phyloP scores from a whole-genome alignment of 768 basidiomycete genomes.

The Cubamyces sp. region DNA sequence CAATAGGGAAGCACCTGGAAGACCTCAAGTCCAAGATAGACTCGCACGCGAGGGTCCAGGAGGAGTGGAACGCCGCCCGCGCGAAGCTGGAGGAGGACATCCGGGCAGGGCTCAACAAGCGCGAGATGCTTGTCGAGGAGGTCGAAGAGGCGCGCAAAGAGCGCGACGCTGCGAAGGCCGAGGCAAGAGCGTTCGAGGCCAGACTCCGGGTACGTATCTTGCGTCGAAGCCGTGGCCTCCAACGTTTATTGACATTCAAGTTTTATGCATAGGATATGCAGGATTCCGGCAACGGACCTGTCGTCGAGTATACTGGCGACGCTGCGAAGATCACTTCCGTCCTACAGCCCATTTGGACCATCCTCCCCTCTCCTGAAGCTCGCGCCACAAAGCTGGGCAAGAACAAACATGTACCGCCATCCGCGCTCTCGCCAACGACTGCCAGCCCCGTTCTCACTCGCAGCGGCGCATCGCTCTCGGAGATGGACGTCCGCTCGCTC shows the following conservation, averaged over 20 bases:
- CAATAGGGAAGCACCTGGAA: constrained; percentile 36
- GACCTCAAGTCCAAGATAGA: constrained; percentile 28
- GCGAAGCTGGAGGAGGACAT: constrained; percentile 29
- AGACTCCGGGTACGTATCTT: constrained; percentile 51
- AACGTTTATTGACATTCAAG: not conserved
- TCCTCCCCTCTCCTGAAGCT: constrained; percentile 84
- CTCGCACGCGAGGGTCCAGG: constrained; percentile 25
- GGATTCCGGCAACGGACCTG: constrained; percentile 23
- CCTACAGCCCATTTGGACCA: constrained; percentile 76
- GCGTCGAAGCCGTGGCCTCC: not conserved
- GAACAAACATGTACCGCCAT: constrained; percentile 39
- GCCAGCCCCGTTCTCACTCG: constrained; percentile 34
- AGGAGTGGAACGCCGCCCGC: constrained; percentile 25
- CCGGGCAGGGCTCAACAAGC: constrained; percentile 27
- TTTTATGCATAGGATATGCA: constrained; percentile 10
- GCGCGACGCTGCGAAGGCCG: constrained; percentile 32
- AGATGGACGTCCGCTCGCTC: constrained; percentile 85
- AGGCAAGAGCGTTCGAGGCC: constrained; percentile 38
- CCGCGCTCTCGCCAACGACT: constrained; percentile 17
- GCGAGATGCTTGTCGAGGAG: constrained; percentile 26
- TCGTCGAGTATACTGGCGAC: constrained; percentile 43
- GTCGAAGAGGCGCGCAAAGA: constrained; percentile 29
- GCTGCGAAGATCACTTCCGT: constrained; percentile 59
- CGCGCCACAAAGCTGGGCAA: constrained; percentile 66
- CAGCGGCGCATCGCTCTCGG: constrained; percentile 64